phyloP scores from a whole-genome alignment of 805 yeast species.

The Isabelozyma rhagii region DNA sequence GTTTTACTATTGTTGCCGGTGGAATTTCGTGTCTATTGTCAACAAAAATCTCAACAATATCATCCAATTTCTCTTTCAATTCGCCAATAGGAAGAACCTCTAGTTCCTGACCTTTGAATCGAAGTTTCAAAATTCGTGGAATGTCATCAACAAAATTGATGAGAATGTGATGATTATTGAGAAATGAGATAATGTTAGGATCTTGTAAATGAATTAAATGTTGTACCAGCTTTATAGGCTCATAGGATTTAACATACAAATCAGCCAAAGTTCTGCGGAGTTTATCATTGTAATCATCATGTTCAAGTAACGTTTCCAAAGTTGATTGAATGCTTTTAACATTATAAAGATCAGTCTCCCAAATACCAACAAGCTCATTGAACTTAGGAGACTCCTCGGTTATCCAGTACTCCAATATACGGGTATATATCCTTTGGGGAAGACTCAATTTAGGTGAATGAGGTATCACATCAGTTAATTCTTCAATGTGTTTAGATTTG shows the following conservation, averaged over 20 bases:
- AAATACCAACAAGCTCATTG: constrained; percentile 40
- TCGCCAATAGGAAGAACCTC: constrained; percentile 37
- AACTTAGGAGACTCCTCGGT: constrained; percentile 28
- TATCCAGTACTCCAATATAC: constrained; percentile 51
- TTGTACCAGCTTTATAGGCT: constrained; percentile 59
- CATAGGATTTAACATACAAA: constrained; percentile 54
- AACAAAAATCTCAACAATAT: constrained; percentile 53
- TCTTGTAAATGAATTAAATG: constrained; percentile 61
- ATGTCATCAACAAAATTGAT: constrained; percentile 45
- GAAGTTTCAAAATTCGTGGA: constrained; percentile 48
- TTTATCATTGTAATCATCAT: constrained; percentile 10
- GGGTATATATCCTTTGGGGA: constrained; percentile 20
- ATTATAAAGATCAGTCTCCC: constrained; percentile 61
- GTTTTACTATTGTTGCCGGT: constrained; percentile 48
- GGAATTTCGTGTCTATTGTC: constrained; percentile 63
- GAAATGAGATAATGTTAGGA: constrained; percentile 50
- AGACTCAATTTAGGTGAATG: constrained; percentile 31
- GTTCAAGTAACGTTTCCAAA: constrained; percentile 46
- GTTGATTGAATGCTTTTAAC: constrained; percentile 37
- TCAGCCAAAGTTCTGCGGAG: constrained; percentile 47
- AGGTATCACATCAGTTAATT: constrained; percentile 59
- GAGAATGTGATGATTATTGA: constrained; percentile 63
- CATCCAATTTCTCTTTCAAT: constrained; percentile 36
- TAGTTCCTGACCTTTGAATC: constrained; percentile 37
- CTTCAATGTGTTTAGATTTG: constrained; percentile 41